These are phyloP conservation scores for Citrus reticulata DNA, from an alignment of 345 rosid genomes.

Conservation along the genomic window DNA sequence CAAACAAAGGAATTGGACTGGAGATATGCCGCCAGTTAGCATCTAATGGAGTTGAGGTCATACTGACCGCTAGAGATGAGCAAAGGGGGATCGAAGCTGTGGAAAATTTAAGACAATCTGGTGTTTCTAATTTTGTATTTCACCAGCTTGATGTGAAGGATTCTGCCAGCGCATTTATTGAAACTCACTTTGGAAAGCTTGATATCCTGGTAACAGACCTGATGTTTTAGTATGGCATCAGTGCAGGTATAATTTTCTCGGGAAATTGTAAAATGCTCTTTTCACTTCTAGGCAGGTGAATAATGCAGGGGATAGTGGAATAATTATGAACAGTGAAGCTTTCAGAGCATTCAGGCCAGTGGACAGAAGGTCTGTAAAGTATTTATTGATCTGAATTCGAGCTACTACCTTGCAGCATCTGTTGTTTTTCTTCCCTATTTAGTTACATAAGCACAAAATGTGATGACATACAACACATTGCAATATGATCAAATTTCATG, in stretches of 20 bases:
- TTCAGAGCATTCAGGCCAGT: background rate
- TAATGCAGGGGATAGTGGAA: conserved; percentile 15
- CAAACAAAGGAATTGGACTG: conserved; percentile 15
- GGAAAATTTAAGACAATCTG: background rate
- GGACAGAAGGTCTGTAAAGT: background rate
- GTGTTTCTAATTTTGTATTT: background rate
- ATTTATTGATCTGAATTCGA: background rate
- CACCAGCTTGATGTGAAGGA: conserved; percentile 6
- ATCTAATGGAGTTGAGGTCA: background rate
- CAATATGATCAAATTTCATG: background rate
- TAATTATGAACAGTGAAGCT: conserved; percentile 11
- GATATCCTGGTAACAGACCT: background rate
- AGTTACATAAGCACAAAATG: background rate
- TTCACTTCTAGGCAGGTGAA: conserved; percentile 4
- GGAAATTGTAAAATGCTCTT: too few relatives aligned
- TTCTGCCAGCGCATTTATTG: background rate
- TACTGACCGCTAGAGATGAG: conserved; percentile 11
- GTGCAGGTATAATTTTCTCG: too few relatives aligned
- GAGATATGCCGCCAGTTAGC: conserved; percentile 9
- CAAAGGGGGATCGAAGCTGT: conserved; percentile 4
- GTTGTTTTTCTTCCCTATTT: too few relatives aligned
- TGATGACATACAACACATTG: background rate
- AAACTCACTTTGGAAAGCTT: background rate
- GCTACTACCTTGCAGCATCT: background rate
- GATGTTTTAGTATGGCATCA: too few relatives aligned